Evolutionary conservation across 257 asterid species (phyloP).

Genomic region (Gynochthodes officinalis): DNA sequence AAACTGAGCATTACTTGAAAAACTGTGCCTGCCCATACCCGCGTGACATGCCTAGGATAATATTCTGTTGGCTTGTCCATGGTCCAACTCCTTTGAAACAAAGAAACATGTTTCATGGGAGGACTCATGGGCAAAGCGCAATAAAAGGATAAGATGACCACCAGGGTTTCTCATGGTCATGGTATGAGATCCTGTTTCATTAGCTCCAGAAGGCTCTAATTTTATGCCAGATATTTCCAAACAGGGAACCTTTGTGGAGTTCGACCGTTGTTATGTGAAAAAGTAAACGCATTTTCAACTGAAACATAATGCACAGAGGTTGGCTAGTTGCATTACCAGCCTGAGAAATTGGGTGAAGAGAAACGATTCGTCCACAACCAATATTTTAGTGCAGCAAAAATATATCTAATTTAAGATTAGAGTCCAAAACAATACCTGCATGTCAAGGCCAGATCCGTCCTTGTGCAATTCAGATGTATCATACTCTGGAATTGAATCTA

Average conservation of each 20-base stretch:
- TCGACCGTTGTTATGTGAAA: background rate
- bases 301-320: background rate
- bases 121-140: constrained; percentile 37
- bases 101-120: constrained; percentile 39
- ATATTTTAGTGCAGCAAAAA: background rate
- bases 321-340: background rate
- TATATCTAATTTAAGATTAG: background rate
- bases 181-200: constrained; percentile 6
- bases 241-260: background rate
- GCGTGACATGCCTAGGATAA: constrained; percentile 42
- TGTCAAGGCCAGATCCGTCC: constrained; percentile 42
- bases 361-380: background rate
- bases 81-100: constrained; percentile 29
- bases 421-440: constrained; percentile 50
- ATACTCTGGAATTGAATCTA: constrained; percentile 70
- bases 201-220: background rate
- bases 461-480: constrained; percentile 43
- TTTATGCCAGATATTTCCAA: background rate
- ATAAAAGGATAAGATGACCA: constrained; percentile 20
- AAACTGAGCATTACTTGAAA: constrained; percentile 25
- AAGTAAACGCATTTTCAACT: background rate
- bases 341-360: background rate
- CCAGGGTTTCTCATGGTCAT: background rate
- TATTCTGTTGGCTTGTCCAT: constrained; percentile 28
- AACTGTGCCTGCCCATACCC: constrained; percentile 62